Percentiles rank a stretch among this genome's conserved stretches.
Conservation (phyloP, 73 alveolate species). For the Paramecium caudatum region DNA sequence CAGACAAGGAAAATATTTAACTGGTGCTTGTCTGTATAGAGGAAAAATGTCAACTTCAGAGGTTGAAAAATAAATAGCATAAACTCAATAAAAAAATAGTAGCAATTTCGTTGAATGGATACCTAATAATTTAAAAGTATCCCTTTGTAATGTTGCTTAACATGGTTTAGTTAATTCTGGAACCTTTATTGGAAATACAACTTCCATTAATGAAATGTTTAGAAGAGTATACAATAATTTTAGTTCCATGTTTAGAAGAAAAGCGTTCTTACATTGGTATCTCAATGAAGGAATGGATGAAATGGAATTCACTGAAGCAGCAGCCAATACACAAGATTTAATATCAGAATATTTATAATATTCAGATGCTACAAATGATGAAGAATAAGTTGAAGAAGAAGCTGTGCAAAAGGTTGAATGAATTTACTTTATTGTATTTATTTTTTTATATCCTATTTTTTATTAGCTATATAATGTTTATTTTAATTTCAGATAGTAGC, state of each 20-base stretch:
- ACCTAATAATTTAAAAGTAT: slow-evolving; percentile 69
- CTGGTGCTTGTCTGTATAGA: slow-evolving; percentile 71
- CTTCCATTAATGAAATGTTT: slow-evolving; percentile 75
- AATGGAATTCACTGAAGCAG: slow-evolving; percentile 83
- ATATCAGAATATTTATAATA: slow-evolving; percentile 88
- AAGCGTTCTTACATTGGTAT: slow-evolving; percentile 79
- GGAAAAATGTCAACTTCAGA: slow-evolving; percentile 83
- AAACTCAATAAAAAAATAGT: slow-evolving; percentile 86
- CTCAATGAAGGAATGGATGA: slow-evolving; percentile 82
- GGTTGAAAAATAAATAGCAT: slow-evolving; percentile 89
- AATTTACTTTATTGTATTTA: too few relatives aligned
- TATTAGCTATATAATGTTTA: too few relatives aligned
- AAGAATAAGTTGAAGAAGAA: slow-evolving; percentile 86
- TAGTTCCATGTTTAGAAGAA: slow-evolving; percentile 78
- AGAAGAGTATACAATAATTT: slow-evolving; percentile 79
- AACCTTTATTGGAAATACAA: slow-evolving; percentile 69
- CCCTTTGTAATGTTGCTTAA: slow-evolving; percentile 66
- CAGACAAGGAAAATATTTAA: slow-evolving; percentile 60
- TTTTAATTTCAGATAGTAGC: too few relatives aligned
- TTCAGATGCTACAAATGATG: slow-evolving; percentile 90
- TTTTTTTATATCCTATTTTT: too few relatives aligned
- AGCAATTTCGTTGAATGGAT: slow-evolving; percentile 72
- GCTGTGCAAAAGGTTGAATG: not conserved
- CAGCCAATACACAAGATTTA: slow-evolving; percentile 80
- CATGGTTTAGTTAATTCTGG: slow-evolving; percentile 44